Conservation (phyloP, 2,329 filamentous ascomycete species). For the Xylariaceae sp. region DNA sequence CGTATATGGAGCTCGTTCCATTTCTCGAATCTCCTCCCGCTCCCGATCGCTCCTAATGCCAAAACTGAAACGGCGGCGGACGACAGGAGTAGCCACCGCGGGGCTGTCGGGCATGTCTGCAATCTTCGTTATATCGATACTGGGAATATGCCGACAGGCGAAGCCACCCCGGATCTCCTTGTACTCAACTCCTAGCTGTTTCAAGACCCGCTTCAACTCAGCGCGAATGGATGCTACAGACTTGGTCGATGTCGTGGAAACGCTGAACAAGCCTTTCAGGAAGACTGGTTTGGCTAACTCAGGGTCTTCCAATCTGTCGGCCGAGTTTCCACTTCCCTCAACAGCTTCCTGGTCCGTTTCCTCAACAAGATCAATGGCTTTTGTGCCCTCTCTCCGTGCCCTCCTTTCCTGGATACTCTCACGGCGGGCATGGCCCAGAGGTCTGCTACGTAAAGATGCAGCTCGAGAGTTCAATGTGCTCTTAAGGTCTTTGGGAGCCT, state of each 20-base stretch:
- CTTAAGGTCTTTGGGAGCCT: slow-evolving; percentile 47
- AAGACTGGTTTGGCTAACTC: slow-evolving; percentile 91
- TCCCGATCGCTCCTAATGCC: slow-evolving; percentile 63
- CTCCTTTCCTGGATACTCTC: slow-evolving; percentile 90
- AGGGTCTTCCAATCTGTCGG: slow-evolving; percentile 58
- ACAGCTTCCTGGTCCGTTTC: slow-evolving; percentile 80
- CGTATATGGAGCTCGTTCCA: slow-evolving; percentile 47
- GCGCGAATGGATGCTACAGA: slow-evolving; percentile 77
- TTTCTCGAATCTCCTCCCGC: slow-evolving; percentile 65
- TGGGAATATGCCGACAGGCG: slow-evolving; percentile 79
- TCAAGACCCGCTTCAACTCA: slow-evolving; percentile 86
- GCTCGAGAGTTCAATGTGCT: slow-evolving; percentile 49
- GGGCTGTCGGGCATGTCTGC: slow-evolving; percentile 59
- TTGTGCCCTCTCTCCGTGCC: slow-evolving; percentile 63
- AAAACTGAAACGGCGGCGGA: slow-evolving; percentile 79
- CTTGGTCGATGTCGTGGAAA: slow-evolving; percentile 92
- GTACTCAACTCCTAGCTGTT: slow-evolving; percentile 84
- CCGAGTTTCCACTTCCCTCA: slow-evolving; percentile 55
- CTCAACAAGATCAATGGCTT: slow-evolving; percentile 76
- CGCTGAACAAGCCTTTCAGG: slow-evolving; percentile 93
- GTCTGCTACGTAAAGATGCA: slow-evolving; percentile 72
- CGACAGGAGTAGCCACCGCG: slow-evolving; percentile 46
- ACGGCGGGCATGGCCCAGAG: slow-evolving; percentile 78
- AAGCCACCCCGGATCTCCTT: slow-evolving; percentile 92
- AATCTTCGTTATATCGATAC: slow-evolving; percentile 77